Evolutionary conservation across 345 rosid genomes (phyloP).

Genomic region (Anastatica hierochuntica): DNA sequence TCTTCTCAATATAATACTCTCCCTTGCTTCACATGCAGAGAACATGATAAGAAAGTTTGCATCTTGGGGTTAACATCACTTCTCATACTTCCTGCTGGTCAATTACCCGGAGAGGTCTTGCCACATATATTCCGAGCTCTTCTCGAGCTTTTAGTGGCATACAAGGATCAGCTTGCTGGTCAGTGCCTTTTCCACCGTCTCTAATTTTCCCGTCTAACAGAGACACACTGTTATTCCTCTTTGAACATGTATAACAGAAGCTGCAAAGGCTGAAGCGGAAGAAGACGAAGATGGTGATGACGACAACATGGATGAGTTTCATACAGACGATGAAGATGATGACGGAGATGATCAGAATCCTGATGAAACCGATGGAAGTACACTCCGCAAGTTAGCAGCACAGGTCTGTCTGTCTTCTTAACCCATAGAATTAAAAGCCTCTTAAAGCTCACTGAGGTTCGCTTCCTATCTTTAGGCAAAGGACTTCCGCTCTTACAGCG

Average conservation of each 20-base stretch:
- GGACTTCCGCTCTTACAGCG: slow-evolving; percentile 65
- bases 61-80: slow-evolving; percentile 89
- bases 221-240: not conserved
- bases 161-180: slow-evolving; percentile 98
- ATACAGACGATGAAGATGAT: slow-evolving; percentile 82
- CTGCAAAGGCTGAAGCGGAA: slow-evolving; percentile 48
- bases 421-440: not conserved
- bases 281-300: slow-evolving; percentile 41
- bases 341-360: slow-evolving; percentile 86
- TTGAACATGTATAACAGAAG: slow-evolving; percentile 36
- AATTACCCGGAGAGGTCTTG: slow-evolving; percentile 72
- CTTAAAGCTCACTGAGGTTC: not conserved
- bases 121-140: slow-evolving; percentile 70
- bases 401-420: slow-evolving; percentile 56
- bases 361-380: slow-evolving; percentile 78
- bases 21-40: slow-evolving; percentile 41
- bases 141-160: slow-evolving; percentile 81
- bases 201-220: not conserved
- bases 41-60: slow-evolving; percentile 94
- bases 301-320: slow-evolving; percentile 92
- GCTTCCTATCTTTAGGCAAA: slow-evolving; percentile 42
- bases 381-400: slow-evolving; percentile 76
- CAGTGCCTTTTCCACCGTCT: slow-evolving; percentile 11
- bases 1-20: not conserved
- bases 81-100: slow-evolving; percentile 70